Conservation (phyloP, 2,329 filamentous ascomycete species). For the Chalaropsis thielavioides region DNA sequence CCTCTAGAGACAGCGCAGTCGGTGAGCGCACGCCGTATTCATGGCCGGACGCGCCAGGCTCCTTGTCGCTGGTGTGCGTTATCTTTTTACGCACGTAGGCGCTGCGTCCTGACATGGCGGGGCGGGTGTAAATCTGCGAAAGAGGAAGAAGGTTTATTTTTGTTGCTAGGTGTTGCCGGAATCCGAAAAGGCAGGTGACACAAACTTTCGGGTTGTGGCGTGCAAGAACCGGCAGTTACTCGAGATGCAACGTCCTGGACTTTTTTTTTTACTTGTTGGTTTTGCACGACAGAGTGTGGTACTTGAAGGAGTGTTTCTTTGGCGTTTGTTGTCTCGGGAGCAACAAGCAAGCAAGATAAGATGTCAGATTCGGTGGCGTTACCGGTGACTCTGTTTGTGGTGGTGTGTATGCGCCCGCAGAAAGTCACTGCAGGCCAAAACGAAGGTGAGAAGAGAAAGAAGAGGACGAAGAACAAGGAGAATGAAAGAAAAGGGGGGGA, state of each 20-base stretch:
- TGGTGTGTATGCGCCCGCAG: neutral
- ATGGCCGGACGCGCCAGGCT: conserved; percentile 16
- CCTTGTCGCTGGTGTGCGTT: conserved; percentile 30
- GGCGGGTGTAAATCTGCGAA: neutral
- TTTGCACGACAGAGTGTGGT: no score
- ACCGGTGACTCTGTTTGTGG: neutral
- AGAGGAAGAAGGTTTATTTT: neutral
- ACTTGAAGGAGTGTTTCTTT: no score
- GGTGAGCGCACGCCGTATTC: conserved; percentile 24
- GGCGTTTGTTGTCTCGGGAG: neutral
- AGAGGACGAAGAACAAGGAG: neutral
- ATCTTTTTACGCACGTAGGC: conserved; percentile 46
- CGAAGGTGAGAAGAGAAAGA: conserved; percentile 18
- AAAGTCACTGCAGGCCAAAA: conserved; percentile 26
- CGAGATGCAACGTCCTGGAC: neutral
- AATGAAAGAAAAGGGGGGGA: conserved; percentile 21
- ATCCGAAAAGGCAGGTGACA: neutral
- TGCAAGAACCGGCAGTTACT: neutral
- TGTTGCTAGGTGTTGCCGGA: neutral
- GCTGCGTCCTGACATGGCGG: conserved; percentile 42
- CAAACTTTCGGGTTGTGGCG: neutral
- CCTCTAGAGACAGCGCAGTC: conserved; percentile 28
- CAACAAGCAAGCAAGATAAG: neutral
- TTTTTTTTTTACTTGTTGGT: neutral
- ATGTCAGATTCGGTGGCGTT: conserved; percentile 29